phyloP scores from a whole-genome alignment of 768 basidiomycete genomes.

The Podaxis sp. region DNA sequence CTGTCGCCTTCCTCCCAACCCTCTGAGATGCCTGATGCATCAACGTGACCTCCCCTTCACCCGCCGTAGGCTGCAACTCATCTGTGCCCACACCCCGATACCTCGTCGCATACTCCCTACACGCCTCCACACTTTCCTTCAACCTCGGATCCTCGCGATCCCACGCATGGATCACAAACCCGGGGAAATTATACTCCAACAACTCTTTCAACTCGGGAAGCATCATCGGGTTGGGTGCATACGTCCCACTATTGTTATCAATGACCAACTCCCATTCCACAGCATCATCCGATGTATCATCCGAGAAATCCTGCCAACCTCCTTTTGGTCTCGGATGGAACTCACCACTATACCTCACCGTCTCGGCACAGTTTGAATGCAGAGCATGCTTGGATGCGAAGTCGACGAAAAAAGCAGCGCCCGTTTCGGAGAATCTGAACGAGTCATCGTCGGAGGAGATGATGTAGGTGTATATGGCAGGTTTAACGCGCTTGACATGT shows the following conservation, averaged over 20 bases:
- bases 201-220: constrained; percentile 61
- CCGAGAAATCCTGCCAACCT: constrained; percentile 66
- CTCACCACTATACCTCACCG: constrained; percentile 75
- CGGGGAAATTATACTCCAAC: constrained; percentile 74
- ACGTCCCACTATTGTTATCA: constrained; percentile 87
- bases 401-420: constrained; percentile 84
- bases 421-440: constrained; percentile 83
- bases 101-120: constrained; percentile 62
- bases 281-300: constrained; percentile 49
- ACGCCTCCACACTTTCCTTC: constrained; percentile 61
- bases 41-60: constrained; percentile 55
- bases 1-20: not conserved
- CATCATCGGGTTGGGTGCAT: constrained; percentile 67
- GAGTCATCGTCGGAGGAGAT: constrained; percentile 74
- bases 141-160: constrained; percentile 57
- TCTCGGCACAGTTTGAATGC: constrained; percentile 69
- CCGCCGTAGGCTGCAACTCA: constrained; percentile 64
- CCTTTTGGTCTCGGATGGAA: constrained; percentile 74
- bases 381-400: constrained; percentile 86
- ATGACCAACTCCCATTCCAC: constrained; percentile 81
- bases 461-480: constrained; percentile 85
- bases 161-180: constrained; percentile 55
- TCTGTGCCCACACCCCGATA: constrained; percentile 58
- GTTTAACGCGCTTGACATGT: constrained; percentile 57
- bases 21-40: constrained; percentile 26